Conservation (phyloP, 2,329 filamentous ascomycete species). For the Ophiostoma novo-ulmi region DNA sequence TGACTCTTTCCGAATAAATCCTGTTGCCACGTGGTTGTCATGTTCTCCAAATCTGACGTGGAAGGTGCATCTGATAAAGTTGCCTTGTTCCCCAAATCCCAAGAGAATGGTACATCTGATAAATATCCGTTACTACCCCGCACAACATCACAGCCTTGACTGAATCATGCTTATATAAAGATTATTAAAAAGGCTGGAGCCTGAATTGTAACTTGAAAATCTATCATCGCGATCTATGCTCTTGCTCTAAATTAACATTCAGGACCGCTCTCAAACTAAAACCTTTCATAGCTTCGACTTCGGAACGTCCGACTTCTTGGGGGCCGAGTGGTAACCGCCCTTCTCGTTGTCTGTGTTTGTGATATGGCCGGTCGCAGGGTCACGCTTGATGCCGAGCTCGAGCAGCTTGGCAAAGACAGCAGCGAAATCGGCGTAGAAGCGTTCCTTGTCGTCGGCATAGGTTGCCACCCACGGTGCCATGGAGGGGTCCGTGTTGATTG, state of each 20-base stretch:
- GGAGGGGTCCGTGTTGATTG: constrained; percentile 77
- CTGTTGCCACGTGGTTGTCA: not conserved
- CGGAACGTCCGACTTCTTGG: constrained; percentile 14
- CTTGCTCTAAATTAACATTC: not conserved
- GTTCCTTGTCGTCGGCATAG: constrained; percentile 85
- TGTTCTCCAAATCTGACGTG: not conserved
- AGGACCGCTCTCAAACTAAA: not conserved
- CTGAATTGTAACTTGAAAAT: not conserved
- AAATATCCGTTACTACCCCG: not conserved
- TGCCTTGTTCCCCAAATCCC: not conserved
- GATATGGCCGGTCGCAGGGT: not conserved
- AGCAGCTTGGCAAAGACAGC: constrained; percentile 75
- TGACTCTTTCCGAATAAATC: no score
- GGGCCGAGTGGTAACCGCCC: constrained; percentile 14
- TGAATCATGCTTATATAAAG: not conserved
- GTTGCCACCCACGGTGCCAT: constrained; percentile 76
- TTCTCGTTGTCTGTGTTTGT: constrained; percentile 12
- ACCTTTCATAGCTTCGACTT: constrained; percentile 11
- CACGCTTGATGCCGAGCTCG: constrained; percentile 72
- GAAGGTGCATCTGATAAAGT: not conserved
- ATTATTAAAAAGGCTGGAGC: not conserved
- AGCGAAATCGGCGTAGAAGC: constrained; percentile 90
- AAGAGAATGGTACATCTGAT: not conserved
- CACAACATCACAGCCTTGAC: not conserved
- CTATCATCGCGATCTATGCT: constrained; percentile 7